These are phyloP conservation scores for Galium porrigens DNA, from an alignment of 305 asterid species.

Conservation along the genomic window DNA sequence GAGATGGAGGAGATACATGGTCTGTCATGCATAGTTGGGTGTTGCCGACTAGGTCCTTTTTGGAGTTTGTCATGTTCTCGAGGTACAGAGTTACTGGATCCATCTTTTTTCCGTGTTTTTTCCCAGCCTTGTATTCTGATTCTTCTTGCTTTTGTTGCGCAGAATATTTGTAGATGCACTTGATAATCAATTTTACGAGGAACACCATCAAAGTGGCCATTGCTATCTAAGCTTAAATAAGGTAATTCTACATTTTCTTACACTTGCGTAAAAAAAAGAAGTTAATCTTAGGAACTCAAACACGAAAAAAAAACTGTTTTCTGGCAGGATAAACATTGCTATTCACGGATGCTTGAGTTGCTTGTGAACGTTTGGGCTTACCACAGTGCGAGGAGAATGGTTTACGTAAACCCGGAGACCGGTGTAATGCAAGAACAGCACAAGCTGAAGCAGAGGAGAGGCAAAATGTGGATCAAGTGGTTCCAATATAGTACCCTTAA, in stretches of 20 bases:
- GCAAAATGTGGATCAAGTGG: slow-evolving; percentile 86
- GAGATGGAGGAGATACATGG: slow-evolving; percentile 63
- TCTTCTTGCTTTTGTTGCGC: slow-evolving; percentile 7
- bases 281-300: background rate
- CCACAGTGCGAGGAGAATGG: slow-evolving; percentile 81
- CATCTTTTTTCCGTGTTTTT: background rate
- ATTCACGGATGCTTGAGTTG: slow-evolving; percentile 70
- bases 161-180: slow-evolving; percentile 92
- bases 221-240: slow-evolving; percentile 62
- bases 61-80: slow-evolving; percentile 92
- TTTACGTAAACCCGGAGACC: slow-evolving; percentile 57
- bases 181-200: slow-evolving; percentile 50
- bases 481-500: slow-evolving; percentile 63
- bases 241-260: slow-evolving; percentile 30
- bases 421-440: slow-evolving; percentile 82
- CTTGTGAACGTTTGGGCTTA: slow-evolving; percentile 95
- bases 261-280: background rate
- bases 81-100: slow-evolving; percentile 33
- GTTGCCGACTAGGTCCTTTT: slow-evolving; percentile 75
- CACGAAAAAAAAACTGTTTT: slow-evolving; percentile 1
- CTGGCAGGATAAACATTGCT: slow-evolving; percentile 82
- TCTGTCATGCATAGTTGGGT: slow-evolving; percentile 90
- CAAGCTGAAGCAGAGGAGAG: slow-evolving; percentile 40
- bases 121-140: background rate
- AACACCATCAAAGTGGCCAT: slow-evolving; percentile 51